These are phyloP conservation scores for Candida andamanensis DNA, from an alignment of 805 yeast species.

Conservation along the genomic window DNA sequence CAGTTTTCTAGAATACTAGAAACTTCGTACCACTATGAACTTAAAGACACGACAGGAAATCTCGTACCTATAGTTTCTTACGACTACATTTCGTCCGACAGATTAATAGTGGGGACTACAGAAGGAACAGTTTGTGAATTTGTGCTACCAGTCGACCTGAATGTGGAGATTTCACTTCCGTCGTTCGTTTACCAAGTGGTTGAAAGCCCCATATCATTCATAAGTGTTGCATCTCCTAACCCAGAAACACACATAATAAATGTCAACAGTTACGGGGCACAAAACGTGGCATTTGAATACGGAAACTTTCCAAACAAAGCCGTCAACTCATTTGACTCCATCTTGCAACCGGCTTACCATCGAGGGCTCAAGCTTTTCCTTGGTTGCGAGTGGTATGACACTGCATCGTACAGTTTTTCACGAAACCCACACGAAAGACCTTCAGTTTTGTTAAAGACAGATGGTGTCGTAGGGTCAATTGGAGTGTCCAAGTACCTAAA, in stretches of 20 bases:
- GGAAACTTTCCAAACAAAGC: slow-evolving; percentile 23
- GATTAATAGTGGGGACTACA: slow-evolving; percentile 50
- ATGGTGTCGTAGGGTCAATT: slow-evolving; percentile 24
- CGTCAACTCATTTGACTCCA: slow-evolving; percentile 19
- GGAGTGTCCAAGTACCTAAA: slow-evolving; percentile 27
- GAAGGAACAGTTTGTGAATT: slow-evolving; percentile 61
- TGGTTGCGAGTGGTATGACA: slow-evolving; percentile 23
- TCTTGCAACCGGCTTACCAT: slow-evolving; percentile 27
- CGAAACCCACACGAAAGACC: slow-evolving; percentile 33
- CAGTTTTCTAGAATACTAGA: slow-evolving; percentile 12
- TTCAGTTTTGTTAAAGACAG: slow-evolving; percentile 24
- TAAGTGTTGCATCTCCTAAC: slow-evolving; percentile 22
- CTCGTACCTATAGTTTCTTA: slow-evolving; percentile 37
- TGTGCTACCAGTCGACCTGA: slow-evolving; percentile 14
- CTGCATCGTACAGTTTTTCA: slow-evolving; percentile 23
- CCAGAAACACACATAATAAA: slow-evolving; percentile 17
- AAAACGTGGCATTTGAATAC: slow-evolving; percentile 19
- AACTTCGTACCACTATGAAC: slow-evolving; percentile 20
- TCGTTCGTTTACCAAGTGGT: slow-evolving; percentile 28
- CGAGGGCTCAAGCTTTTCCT: slow-evolving; percentile 21
- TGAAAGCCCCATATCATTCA: slow-evolving; percentile 25
- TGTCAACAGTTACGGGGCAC: slow-evolving; percentile 27
- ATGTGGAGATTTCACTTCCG: slow-evolving; percentile 21
- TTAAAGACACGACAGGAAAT: slow-evolving; percentile 7
- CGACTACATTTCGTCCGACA: slow-evolving; percentile 41